These are phyloP conservation scores for Fusarium tricinctum DNA, from an alignment of 2,329 filamentous ascomycete species.

Conservation along the genomic window DNA sequence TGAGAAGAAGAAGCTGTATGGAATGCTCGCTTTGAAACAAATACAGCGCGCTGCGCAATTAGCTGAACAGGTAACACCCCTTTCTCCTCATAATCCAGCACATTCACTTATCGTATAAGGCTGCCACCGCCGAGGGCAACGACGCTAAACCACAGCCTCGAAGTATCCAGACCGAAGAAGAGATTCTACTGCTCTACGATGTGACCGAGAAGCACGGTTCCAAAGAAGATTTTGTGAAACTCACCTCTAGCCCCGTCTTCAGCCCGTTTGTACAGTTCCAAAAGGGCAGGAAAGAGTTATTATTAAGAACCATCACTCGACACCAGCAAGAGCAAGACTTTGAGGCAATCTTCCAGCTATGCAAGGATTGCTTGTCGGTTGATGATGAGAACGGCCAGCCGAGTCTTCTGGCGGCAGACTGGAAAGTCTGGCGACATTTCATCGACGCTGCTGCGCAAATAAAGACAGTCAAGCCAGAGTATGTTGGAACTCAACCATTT, in stretches of 20 bases:
- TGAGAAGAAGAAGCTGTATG: slow-evolving; percentile 66
- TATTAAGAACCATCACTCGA: slow-evolving; percentile 58
- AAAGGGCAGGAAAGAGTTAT: slow-evolving; percentile 62
- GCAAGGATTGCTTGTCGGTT: slow-evolving; percentile 58
- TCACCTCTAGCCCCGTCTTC: slow-evolving; percentile 57
- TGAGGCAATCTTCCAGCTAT: slow-evolving; percentile 60
- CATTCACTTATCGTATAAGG: slow-evolving; percentile 30
- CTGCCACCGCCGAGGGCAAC: slow-evolving; percentile 36
- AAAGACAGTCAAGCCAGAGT: slow-evolving; percentile 53
- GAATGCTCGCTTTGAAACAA: slow-evolving; percentile 65
- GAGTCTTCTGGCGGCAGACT: slow-evolving; percentile 63
- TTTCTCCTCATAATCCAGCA: neutral
- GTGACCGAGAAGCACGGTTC: slow-evolving; percentile 61
- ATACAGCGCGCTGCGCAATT: slow-evolving; percentile 64
- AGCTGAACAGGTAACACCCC: slow-evolving; percentile 59
- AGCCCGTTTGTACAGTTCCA: slow-evolving; percentile 61
- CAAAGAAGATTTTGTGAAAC: slow-evolving; percentile 58
- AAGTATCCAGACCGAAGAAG: slow-evolving; percentile 62
- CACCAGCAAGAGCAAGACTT: slow-evolving; percentile 59
- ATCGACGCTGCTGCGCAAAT: slow-evolving; percentile 57
- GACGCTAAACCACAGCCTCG: slow-evolving; percentile 47
- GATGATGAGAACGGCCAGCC: slow-evolving; percentile 56
- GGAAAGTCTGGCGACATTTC: slow-evolving; percentile 57
- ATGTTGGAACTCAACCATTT: slow-evolving; percentile 15
- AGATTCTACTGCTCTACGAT: slow-evolving; percentile 64